phyloP scores from a whole-genome alignment of 176 grass and related monocot species.

The Carex kokanica region DNA sequence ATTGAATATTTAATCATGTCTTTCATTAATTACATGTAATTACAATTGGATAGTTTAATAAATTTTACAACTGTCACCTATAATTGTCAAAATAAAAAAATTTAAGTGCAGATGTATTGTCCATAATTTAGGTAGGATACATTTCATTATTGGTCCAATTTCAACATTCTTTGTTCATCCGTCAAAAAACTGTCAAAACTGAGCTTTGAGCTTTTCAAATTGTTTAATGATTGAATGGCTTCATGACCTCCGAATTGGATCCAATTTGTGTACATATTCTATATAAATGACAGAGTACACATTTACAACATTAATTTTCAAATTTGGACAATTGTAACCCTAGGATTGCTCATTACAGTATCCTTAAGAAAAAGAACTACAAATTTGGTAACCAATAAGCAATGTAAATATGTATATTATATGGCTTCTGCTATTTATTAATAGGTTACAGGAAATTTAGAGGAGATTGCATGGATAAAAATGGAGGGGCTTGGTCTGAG shows the following conservation, averaged over 20 bases:
- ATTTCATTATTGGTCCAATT: not conserved
- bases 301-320: not conserved
- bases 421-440: conserved; percentile 9
- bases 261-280: not conserved
- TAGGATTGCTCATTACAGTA: not conserved
- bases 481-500: conserved; percentile 38
- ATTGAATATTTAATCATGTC: not conserved
- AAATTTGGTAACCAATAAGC: not conserved
- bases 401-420: not conserved
- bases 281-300: not conserved
- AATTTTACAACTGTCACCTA: not conserved
- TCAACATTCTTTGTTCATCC: not conserved
- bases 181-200: not conserved
- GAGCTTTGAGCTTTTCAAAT: not conserved
- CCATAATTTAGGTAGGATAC: not conserved
- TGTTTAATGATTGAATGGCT: not conserved
- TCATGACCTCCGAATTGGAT: not conserved
- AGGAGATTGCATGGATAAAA: conserved; percentile 51
- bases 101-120: not conserved
- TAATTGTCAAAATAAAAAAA: not conserved
- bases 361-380: not conserved
- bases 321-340: not conserved
- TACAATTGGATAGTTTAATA: not conserved
- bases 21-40: not conserved
- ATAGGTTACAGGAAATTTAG: conserved; percentile 43